Base-by-base conservation (phyloP, 495 filamentous ascomycete genomes). In the Annulohypoxylon nitens region DNA sequence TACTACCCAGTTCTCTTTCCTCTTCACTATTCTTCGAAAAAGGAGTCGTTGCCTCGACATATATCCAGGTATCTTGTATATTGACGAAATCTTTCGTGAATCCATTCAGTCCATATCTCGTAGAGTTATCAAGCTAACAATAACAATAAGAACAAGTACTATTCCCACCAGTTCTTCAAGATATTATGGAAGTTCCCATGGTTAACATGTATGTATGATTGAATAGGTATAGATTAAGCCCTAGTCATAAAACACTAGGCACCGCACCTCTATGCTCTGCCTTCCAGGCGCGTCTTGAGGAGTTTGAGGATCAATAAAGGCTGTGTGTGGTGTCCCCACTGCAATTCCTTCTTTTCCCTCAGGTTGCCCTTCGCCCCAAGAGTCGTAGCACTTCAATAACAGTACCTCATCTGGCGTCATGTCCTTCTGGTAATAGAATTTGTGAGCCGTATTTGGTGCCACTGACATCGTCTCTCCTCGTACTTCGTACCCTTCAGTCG, bases 181-280 rank as follows among this genome's bases (percentile, higher is more conserved):
- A 30, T 30, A 43, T n/a, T 14, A 43, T 14, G 14, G 8, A 12
- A 12, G 9, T 12, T 39, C 11, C 12, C 11, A 39, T n/a, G 14
- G 0, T 45, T 14, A 5, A 45, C 5, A n/a, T 4, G 12, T n/a
- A 11, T n/a, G 14, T n/a, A n/a, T 14, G 14, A 5, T n/a, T 18
- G 41, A n/a, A n/a, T n/a, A 11, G 11, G 14, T 14, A 14, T 14
- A 16, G 2, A 5, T 4, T 14, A 45, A 10, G n/a, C 14, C 18
- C 26, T 78, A 78, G 16, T 84, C 78, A 59, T 85, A 86, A 88
- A 97, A 95, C 1, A 97, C 89, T 81, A 97, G 85, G 55, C 93
- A 92, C 80, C 93, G 83, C 11, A 97, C 92, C 81, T 97, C 93
- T 80, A 97, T 95, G 79, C 93, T 97, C 86, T 97, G 91, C 78